Conservation (phyloP, 2,329 filamentous ascomycete species). For the Immersiporthe knoxdaviesiana region DNA sequence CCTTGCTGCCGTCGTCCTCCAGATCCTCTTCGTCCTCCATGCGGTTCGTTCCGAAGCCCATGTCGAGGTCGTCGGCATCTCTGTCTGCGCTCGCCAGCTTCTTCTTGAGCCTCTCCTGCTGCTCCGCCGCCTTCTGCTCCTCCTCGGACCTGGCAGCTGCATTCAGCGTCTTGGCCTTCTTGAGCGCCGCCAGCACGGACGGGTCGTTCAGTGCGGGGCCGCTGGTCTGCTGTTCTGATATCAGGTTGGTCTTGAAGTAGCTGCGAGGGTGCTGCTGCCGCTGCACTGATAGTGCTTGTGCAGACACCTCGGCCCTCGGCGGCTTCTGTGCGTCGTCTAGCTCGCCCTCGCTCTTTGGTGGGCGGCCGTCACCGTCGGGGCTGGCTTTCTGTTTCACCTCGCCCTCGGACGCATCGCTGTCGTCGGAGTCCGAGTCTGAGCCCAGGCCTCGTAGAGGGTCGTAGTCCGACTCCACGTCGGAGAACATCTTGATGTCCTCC, state of each 20-base stretch:
- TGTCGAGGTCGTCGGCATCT: constrained; percentile 88
- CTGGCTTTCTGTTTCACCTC: constrained; percentile 33
- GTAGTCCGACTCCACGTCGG: constrained; percentile 68
- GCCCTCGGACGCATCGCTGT: constrained; percentile 41
- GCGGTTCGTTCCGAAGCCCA: constrained; percentile 89
- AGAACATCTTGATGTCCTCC: constrained; percentile 67
- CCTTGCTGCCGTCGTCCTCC: constrained; percentile 62
- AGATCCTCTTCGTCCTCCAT: constrained; percentile 87
- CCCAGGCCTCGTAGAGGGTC: constrained; percentile 66
- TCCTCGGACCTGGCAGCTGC: constrained; percentile 47
- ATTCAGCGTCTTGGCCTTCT: constrained; percentile 75
- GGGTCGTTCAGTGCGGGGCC: constrained; percentile 70
- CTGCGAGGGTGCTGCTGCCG: constrained; percentile 54
- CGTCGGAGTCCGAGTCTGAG: constrained; percentile 50
- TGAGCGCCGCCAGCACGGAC: constrained; percentile 79
- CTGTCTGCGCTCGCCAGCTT: constrained; percentile 76
- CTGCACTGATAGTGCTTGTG: constrained; percentile 36
- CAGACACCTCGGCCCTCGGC: constrained; percentile 38
- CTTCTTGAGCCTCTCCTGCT: constrained; percentile 70
- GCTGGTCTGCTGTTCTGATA: constrained; percentile 55
- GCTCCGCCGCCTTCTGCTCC: constrained; percentile 49
- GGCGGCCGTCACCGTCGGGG: neutral
- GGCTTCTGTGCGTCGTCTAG: constrained; percentile 31
- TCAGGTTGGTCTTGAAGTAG: constrained; percentile 65
- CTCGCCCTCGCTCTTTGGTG: constrained; percentile 31